Evolutionary conservation across 768 basidiomycete genomes (phyloP).

Genomic region (Podaxis sp.): DNA sequence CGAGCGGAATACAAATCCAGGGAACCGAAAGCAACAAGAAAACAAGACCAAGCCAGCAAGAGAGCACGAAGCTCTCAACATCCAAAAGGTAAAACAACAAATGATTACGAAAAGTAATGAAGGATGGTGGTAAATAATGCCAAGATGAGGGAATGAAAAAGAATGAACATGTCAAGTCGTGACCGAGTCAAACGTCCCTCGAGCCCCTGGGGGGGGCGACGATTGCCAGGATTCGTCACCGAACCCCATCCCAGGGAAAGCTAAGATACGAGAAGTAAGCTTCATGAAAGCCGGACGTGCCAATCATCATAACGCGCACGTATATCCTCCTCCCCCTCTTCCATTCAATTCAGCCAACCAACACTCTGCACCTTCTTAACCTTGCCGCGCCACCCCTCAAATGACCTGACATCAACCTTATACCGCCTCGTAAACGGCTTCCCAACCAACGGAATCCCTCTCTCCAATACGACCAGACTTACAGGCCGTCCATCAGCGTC

Average conservation of each 20-base stretch:
- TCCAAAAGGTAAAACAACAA: background rate
- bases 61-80: background rate
- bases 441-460: constrained; percentile 43
- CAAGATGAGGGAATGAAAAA: background rate
- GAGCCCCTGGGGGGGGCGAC: background rate
- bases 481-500: constrained; percentile 24
- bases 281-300: background rate
- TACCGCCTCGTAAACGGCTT: constrained; percentile 37
- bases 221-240: background rate
- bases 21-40: background rate
- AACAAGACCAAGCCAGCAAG: background rate
- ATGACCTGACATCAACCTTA: constrained; percentile 7
- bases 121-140: background rate
- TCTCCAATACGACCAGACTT: constrained; percentile 34
- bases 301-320: background rate
- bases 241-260: background rate
- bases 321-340: background rate
- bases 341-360: background rate
- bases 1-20: background rate
- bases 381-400: constrained; percentile 7
- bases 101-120: background rate
- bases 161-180: background rate
- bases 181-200: too few relatives aligned
- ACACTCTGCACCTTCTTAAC: constrained; percentile 7
- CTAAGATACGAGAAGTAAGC: background rate